Evolutionary conservation across 2,329 filamentous ascomycete species (phyloP).

Genomic region (Raffaelea albimanens): DNA sequence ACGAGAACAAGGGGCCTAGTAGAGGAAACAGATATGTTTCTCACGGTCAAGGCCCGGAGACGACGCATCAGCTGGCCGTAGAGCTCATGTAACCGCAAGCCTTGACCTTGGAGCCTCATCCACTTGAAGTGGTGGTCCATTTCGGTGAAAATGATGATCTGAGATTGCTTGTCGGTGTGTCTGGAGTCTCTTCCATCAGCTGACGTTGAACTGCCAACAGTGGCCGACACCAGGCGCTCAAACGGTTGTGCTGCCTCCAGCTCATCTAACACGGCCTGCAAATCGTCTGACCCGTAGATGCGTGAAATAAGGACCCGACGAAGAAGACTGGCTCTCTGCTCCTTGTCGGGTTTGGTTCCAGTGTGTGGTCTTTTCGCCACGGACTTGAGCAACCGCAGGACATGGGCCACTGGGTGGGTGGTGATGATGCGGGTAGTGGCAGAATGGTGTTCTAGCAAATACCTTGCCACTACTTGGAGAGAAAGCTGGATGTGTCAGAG

Average conservation of each 20-base stretch:
- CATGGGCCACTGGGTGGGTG: slow-evolving; percentile 29
- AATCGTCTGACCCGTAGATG: slow-evolving; percentile 49
- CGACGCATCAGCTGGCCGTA: slow-evolving; percentile 13
- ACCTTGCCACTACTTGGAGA: slow-evolving; percentile 35
- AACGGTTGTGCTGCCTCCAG: slow-evolving; percentile 7
- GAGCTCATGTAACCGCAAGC: slow-evolving; percentile 8
- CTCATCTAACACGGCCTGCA: slow-evolving; percentile 48
- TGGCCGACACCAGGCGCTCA: slow-evolving; percentile 8
- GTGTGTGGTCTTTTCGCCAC: slow-evolving; percentile 14
- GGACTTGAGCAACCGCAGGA: slow-evolving; percentile 33
- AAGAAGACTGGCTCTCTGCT: slow-evolving; percentile 20
- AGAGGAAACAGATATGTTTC: too few species aligned
- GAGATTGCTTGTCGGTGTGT: background rate
- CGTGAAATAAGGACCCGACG: slow-evolving; percentile 43
- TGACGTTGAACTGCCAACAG: too few species aligned
- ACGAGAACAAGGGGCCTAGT: too few species aligned
- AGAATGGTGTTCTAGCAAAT: slow-evolving; percentile 21
- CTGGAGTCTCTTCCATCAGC: too few species aligned
- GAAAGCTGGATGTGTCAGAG: slow-evolving; percentile 26
- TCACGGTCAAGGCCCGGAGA: slow-evolving; percentile 2
- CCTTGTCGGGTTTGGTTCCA: slow-evolving; percentile 10
- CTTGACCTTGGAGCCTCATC: slow-evolving; percentile 11
- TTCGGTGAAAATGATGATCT: slow-evolving; percentile 10
- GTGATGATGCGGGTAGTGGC: slow-evolving; percentile 35
- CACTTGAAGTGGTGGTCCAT: slow-evolving; percentile 14